Conservation (phyloP, 1,139 yeast genomes). For the Taiozyma sp. region DNA sequence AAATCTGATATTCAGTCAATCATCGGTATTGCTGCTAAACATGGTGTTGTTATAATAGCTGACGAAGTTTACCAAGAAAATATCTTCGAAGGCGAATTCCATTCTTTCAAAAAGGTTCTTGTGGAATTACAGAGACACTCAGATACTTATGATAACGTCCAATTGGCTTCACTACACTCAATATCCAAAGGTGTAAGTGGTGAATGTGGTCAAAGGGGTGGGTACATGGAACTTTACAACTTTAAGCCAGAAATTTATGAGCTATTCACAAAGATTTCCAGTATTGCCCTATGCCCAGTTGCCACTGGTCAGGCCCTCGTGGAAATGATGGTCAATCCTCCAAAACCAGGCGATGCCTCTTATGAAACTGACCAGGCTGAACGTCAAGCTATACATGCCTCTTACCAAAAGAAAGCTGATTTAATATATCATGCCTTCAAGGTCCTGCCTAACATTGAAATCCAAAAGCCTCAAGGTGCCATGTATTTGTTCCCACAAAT, state of each 20-base stretch:
- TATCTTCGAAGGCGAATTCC: conserved; percentile 61
- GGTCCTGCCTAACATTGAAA: conserved; percentile 72
- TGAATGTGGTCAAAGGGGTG: conserved; percentile 99
- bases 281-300: conserved; percentile 88
- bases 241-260: conserved; percentile 66
- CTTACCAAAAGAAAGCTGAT: conserved; percentile 60
- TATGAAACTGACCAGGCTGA: conserved; percentile 63
- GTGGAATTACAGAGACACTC: conserved; percentile 54
- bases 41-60: conserved; percentile 87
- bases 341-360: conserved; percentile 71
- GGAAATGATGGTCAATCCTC: conserved; percentile 93
- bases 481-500: conserved; percentile 93
- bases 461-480: conserved; percentile 93
- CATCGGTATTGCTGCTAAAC: conserved; percentile 73
- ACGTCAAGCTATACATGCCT: conserved; percentile 52
- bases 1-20: conserved; percentile 65
- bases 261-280: conserved; percentile 76
- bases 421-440: conserved; percentile 66
- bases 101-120: conserved; percentile 66
- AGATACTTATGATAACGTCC: conserved; percentile 62
- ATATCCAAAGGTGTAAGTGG: conserved; percentile 97
- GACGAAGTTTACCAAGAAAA: conserved; percentile 98
- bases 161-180: conserved; percentile 90
- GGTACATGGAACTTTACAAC: conserved; percentile 92
- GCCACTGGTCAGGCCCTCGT: conserved; percentile 92